Base-by-base conservation (phyloP, 2,329 filamentous ascomycete species). In the Cryphonectria radicalis region DNA sequence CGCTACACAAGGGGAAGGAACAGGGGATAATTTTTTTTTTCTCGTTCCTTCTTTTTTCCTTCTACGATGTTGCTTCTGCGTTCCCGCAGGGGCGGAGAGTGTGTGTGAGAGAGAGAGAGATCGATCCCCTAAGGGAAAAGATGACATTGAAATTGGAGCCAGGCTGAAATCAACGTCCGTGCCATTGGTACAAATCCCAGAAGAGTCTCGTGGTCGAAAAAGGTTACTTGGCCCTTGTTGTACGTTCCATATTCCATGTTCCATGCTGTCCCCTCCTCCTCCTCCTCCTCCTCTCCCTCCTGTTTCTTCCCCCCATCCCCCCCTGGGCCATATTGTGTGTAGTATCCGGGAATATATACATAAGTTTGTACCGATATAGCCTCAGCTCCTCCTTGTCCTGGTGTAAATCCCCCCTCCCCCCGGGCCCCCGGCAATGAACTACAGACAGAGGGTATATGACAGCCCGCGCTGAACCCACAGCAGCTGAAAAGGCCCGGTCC, bases 141-240 rank as follows among this genome's bases (percentile, higher is more conserved):
- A 28, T 53, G 63, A 17, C 37, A 60, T 46, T 46, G 66, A 62
- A 46, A 67, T 62, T 67, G 66, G 66, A 53, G 22, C 64, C 19
- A 19, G 42, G 19, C 19, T 28, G 14, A 66, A 35, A 25, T 55
- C 32, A 40, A 40, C 35, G 42, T 42, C 66, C 35, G 66, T 60
- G 63, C 66, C 55, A 67, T 60, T 67, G 53, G 42, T 19, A 35
- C 59, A 35, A 62, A 46, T 60, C 55, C 66, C 55, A 40, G 42
- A 50, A 40, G 42, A 50, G 28, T 65, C 63, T 65, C 43, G 63
- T 65, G 63, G 63, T 14, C 28, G 63, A 35, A 50, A 50, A 50
- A 46, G 42, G 37, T 19, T 50, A 14, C 63, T 64, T 46, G n/a
- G 37, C 37, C 42, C 25, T 19, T 42, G 62, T 46, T 64, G 40